Conservation (phyloP, 2,329 filamentous ascomycete genomes). For the Phyllachora maydis region DNA sequence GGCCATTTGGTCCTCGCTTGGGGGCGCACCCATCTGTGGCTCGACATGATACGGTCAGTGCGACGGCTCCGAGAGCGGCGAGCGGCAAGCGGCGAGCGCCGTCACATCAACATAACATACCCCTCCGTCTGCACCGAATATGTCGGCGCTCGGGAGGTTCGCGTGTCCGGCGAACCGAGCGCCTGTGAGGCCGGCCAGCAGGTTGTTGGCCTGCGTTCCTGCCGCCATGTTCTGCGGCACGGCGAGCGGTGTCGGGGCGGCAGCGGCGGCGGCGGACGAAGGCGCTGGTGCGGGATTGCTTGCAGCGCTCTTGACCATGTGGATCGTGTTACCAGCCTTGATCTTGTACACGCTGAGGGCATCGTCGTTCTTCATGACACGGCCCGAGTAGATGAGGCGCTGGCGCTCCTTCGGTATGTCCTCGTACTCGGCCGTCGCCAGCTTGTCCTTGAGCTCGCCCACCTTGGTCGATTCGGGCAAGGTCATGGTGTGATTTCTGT, state of each 20-base stretch:
- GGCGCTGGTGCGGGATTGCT: conserved; percentile 44
- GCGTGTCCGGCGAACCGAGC: conserved; percentile 86
- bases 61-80: no score
- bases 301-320: conserved; percentile 88
- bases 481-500: conserved; percentile 67
- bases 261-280: conserved; percentile 18
- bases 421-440: conserved; percentile 63
- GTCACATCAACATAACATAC: no score
- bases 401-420: conserved; percentile 76
- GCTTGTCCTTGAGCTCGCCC: conserved; percentile 73
- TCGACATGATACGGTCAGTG: conserved; percentile 3
- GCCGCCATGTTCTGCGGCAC: conserved; percentile 62
- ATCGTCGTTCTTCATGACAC: conserved; percentile 90
- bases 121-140: conserved; percentile 87
- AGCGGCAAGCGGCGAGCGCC: no score
- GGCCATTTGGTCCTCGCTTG: conserved; percentile 61
- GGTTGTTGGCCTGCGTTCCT: conserved; percentile 61
- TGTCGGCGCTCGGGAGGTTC: conserved; percentile 65
- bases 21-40: conserved; percentile 71
- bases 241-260: conserved; percentile 30
- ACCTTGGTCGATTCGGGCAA: conserved; percentile 60
- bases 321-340: conserved; percentile 86
- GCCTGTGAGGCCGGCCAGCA: conserved; percentile 74
- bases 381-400: conserved; percentile 90
- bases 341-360: conserved; percentile 77